Evolutionary conservation across 352 stramenopile genomes (phyloP), one percentile per base, ranked within the genome.

Genomic region (Pelagophyceae sp.): DNA sequence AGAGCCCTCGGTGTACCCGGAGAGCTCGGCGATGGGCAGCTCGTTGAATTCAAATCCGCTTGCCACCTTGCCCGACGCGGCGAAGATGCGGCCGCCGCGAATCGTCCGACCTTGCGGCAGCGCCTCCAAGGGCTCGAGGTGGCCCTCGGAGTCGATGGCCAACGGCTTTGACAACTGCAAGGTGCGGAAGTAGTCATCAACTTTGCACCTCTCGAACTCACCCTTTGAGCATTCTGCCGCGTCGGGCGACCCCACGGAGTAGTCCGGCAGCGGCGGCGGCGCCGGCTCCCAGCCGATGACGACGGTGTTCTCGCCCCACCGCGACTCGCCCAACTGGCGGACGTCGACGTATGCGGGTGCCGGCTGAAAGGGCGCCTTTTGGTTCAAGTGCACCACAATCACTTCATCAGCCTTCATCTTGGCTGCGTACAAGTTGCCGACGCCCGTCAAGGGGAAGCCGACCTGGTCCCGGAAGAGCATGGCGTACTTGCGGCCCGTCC

Each of bases 281-380:
- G 33, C 67, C 3, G 65, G 67, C 32, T 76, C 50, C 76, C 76
- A 80, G 50, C 76, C 76, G 51, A 78, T 80, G 37, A n/a, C 76
- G 15, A 76, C 37, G 6, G 40, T 67, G 35, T 80, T 65, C 70
- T 80, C 76, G 0, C 76, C 76, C 54, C 38, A 51, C 27, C 35
- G 50, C 1, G 23, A 33, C 32, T 38, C 40, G 32, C 38, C 32
- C 23, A 51, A n/a, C 38, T 69, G 65, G 19, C 29, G 61, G 54
- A 38, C 35, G 5, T 67, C 75, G 23, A 6, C 40, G 35, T 69
- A 72, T 25, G 33, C 67, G 29, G 65, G 25, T 2, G 76, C 69
- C 29, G 75, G 60, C 54, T 77, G 69, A 50, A 77, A 80, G 19
- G 76, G 76, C 50, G 69, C 69, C 58, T 80, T 80, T n/a, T 78